Evolutionary conservation across 2,329 filamentous ascomycete species (phyloP), one percentile per base, ranked within the genome.

Genomic region (Penicillium sp.): DNA sequence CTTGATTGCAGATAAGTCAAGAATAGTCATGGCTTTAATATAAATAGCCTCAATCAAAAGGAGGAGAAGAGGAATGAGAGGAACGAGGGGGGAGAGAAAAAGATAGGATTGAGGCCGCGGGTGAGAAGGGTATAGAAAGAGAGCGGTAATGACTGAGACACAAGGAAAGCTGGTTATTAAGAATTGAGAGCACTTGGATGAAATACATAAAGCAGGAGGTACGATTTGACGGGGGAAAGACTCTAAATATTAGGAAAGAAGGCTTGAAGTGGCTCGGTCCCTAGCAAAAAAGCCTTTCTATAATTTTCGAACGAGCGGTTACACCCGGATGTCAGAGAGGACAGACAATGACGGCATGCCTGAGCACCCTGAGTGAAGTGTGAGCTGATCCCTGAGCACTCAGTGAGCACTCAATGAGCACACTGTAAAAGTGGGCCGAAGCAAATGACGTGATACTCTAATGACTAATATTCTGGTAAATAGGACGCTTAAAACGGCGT

Each of bases 351-450:
- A 47, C 31, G 24, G 18, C 2, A 24, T 42, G 9, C 21, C 39
- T 51, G 2, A 41, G 43, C 13, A 47, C 15, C 28, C 42, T 26
- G 29, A 53, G 47, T 39, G 42, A 50, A 47, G 43, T 18, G 38
- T 47, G 38, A 54, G 52, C 31, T n/a, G 28, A 54, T 42, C 52
- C 16, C 31, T 38, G 5, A 49, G 47, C 29, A 29, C 34, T 45
- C 38, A 44, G 45, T 13, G 16, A 53, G 48, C 23, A 39, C 34
- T 41, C 38, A 41, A 18, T 23, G 38, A 41, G 38, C 21, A 41
- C 21, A 41, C 12, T 21, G 5, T 24, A 41, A 41, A 41, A 41
- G 38, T 41, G 38, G 18, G 38, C 12, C 38, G 13, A 21, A 24
- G 12, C 3, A 24, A 13, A 41, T 24, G 9, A 41, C 18, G 38